Base-by-base conservation (phyloP, 495 filamentous ascomycete genomes). In the Podospora pseudoanserina region DNA sequence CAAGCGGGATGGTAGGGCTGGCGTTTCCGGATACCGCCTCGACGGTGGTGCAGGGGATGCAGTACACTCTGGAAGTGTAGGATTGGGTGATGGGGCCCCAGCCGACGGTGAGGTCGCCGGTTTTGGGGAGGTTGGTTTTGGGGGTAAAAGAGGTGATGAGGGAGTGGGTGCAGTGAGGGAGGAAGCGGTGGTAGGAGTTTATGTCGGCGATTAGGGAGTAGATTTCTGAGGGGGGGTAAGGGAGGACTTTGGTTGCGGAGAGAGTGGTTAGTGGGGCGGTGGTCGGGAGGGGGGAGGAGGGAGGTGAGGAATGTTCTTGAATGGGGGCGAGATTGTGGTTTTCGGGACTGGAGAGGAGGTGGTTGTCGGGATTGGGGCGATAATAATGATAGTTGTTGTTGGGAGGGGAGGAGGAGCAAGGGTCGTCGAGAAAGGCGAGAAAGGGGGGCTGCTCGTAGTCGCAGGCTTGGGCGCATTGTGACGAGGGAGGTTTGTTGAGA, bases 191-290 rank as follows among this genome's bases (percentile, higher is more conserved):
- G 88, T 97, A 99, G 71, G 85, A 86, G 77, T 90, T 83, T 69
- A 97, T 88, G 76, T 96, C 91, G 75, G 92, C 85, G 77, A 97
- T 91, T 39, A 97, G 81, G 66, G 81, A 80, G 89, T 92, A 97
- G 71, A 99, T 86, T 0, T 85, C 79, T 4, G 73, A 66, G 60
- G 88, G 83, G 1, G 87, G 79, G 85, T 96, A 96, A 30, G 91
- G 91, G 68, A 99, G 90, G n/a, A 84, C 89, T 68, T 91, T 90
- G 57, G 85, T 83, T 20, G 91, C 92, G 68, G 84, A 85, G 70
- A 97, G 86, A 71, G 81, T 87, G 63, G 55, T 44, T 65, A 70
- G 28, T 16, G 67, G 15, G 65, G 68, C 23, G 34, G 30, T 30
- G 30, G 23, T 23, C 23, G 44, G 15, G 39, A 49, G 3, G 64